These are phyloP conservation scores for Chaetomiaceae sp. DNA, from an alignment of 2,329 filamentous ascomycete species.

Conservation along the genomic window DNA sequence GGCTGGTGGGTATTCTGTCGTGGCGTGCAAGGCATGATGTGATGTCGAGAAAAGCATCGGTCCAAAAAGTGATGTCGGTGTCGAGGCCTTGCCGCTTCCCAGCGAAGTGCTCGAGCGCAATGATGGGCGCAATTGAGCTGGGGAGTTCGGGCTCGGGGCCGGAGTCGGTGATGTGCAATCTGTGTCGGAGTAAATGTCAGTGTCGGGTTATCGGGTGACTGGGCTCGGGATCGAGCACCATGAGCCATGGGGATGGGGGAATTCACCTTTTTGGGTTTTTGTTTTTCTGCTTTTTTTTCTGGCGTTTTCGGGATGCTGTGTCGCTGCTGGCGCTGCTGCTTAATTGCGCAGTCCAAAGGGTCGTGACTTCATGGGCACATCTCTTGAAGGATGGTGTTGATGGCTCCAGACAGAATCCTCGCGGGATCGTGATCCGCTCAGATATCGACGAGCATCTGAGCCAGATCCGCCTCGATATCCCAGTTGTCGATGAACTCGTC, in stretches of 20 bases:
- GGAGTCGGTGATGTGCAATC: background rate
- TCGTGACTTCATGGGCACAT: background rate
- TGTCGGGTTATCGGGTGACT: background rate
- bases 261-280: background rate
- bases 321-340: background rate
- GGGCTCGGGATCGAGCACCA: background rate
- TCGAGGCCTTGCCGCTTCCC: background rate
- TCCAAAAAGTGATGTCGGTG: too few relatives aligned
- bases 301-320: background rate
- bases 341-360: background rate
- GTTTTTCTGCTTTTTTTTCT: slow-evolving; percentile 1
- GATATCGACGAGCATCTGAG: background rate
- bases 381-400: background rate
- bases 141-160: background rate
- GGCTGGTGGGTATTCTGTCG: background rate
- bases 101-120: background rate
- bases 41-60: too few relatives aligned
- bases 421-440: background rate
- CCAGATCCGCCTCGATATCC: slow-evolving; percentile 1
- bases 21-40: too few relatives aligned
- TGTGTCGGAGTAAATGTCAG: background rate
- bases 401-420: background rate
- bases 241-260: background rate
- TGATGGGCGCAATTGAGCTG: too few relatives aligned
- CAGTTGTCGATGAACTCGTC: slow-evolving; percentile 4